Evolutionary conservation across 331 rosid genomes (phyloP), one percentile per base, ranked within the genome.

Genomic region (Rosa hybrid): DNA sequence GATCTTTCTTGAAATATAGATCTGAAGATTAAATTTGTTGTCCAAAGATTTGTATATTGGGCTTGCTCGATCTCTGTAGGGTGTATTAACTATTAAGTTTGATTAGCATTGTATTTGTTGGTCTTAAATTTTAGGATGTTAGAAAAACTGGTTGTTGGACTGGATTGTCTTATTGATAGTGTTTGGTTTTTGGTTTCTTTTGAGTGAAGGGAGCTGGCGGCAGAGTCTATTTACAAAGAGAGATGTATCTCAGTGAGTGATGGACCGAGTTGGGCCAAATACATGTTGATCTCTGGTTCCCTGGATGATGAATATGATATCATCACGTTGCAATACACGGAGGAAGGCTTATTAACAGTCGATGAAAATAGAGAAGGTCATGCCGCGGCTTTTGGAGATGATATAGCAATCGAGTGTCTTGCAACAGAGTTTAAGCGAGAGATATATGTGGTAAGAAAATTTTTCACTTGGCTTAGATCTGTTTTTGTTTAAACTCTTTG

Each of bases 321-420:
- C 88, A 85, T 95, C 89, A 95, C 98, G 20, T 86, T 95, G 90
- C 98, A 93, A 73, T 95, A 95, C 81, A 91, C 98, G 46, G 99
- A 93, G 91, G 98, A 91, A 77, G 97, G 98, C 67, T 86, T 95
- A 25, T 85, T 95, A 83, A 87, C 96, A 72, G 89, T 93, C 62
- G 98, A 93, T 50, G 99, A 95, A 85, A 95, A 95, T 68, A 85
- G 94, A 77, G 87, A 80, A 54, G 99, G 99, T 42, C 97, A 89
- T 75, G 99, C 98, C 8, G 99, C 98, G n/a, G 99, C 99, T 53
- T 95, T 95, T 56, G 99, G 99, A 8, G 99, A 95, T 79, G 99
- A 95, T 80, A 91, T 93, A 75, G 99, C 99, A 46, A 95, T 93
- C 21, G 98, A 93, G 81, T 95, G 99, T 81, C 99, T 95, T 76